phyloP scores from a whole-genome alignment of 805 yeast species.

The Wickerhamiella siamensis region DNA sequence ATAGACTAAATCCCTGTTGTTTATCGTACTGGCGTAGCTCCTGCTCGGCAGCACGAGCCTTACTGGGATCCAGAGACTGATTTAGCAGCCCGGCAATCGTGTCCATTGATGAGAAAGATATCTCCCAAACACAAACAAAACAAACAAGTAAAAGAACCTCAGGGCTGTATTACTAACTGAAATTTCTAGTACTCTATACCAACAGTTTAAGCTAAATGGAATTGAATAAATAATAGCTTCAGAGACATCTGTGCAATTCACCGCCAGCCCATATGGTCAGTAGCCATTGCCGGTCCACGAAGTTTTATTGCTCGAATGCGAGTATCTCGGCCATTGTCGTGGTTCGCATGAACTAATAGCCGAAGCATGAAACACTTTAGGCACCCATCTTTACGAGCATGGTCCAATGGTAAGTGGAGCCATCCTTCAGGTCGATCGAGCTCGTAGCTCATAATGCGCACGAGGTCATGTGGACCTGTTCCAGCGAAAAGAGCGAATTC shows the following conservation, averaged over 20 bases:
- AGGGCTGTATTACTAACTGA: background rate
- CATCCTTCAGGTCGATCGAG: slow-evolving; percentile 64
- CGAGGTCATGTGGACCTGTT: slow-evolving; percentile 61
- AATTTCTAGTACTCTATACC: background rate
- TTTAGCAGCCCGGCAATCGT: slow-evolving; percentile 20
- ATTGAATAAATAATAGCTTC: background rate
- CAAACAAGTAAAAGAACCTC: slow-evolving; percentile 1
- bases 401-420: slow-evolving; percentile 49
- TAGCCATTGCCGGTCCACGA: slow-evolving; percentile 5
- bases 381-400: slow-evolving; percentile 38
- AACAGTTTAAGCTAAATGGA: background rate
- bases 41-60: slow-evolving; percentile 33
- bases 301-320: slow-evolving; percentile 49
- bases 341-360: slow-evolving; percentile 55
- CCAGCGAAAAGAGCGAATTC: slow-evolving; percentile 55
- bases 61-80: slow-evolving; percentile 18
- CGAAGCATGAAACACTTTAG: slow-evolving; percentile 55
- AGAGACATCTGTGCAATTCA: too few relatives aligned
- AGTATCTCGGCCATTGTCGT: slow-evolving; percentile 92
- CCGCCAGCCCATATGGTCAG: background rate
- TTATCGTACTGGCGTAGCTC: slow-evolving; percentile 48
- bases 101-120: slow-evolving; percentile 1
- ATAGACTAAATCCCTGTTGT: slow-evolving; percentile 60
- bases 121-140: background rate
- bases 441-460: slow-evolving; percentile 46